These are phyloP conservation scores for Liquidambar formosana DNA, from an alignment of 164 flowering plant species.

Conservation along the genomic window DNA sequence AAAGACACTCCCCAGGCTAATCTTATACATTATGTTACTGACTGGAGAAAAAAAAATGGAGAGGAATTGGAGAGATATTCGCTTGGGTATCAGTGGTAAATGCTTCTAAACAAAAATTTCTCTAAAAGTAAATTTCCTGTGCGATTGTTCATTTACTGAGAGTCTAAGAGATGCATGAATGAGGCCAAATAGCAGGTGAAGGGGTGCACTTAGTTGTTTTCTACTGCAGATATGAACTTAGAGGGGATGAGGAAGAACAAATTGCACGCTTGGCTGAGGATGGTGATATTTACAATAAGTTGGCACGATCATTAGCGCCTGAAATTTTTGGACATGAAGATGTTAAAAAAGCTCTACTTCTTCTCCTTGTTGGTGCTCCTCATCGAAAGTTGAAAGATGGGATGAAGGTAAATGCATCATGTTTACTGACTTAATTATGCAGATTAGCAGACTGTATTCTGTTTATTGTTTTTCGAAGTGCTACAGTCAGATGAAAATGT, in stretches of 20 bases:
- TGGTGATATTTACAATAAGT: slow-evolving; percentile 91
- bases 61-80: too few species aligned
- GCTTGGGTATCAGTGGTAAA: too few species aligned
- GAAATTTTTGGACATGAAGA: slow-evolving; percentile 99
- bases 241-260: slow-evolving; percentile 85
- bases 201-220: slow-evolving; percentile 3
- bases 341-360: slow-evolving; percentile 95
- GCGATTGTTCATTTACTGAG: too few species aligned
- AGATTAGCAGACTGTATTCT: background rate
- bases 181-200: background rate
- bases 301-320: slow-evolving; percentile 91
- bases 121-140: too few species aligned
- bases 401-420: slow-evolving; percentile 72
- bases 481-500: too few species aligned
- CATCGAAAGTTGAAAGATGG: slow-evolving; percentile 92
- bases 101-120: too few species aligned
- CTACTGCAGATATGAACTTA: slow-evolving; percentile 69
- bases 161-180: background rate
- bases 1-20: too few species aligned
- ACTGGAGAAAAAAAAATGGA: too few species aligned
- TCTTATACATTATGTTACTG: too few species aligned
- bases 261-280: slow-evolving; percentile 84
- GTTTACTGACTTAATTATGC: background rate
- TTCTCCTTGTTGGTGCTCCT: slow-evolving; percentile 99
- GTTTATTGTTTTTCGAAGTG: background rate